A percentile compares a stretch with the other conserved stretches of the same genome.
Conservation (phyloP, 108 stramenopile species). For the Aurantiochytrium sp. region DNA sequence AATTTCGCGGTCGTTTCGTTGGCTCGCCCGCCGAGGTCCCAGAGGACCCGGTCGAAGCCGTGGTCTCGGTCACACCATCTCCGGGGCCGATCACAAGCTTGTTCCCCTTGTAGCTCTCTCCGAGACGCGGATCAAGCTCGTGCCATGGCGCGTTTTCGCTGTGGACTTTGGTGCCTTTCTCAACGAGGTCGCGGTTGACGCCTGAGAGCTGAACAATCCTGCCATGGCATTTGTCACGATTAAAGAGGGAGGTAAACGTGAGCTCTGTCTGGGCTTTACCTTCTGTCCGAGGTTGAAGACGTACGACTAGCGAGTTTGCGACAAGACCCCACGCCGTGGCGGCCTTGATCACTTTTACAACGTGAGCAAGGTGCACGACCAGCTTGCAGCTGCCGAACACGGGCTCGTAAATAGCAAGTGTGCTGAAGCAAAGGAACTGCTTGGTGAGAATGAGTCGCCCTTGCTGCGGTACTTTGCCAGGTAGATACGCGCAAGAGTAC, state of each 20-base stretch:
- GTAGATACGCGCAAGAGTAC: not conserved
- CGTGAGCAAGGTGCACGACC: not conserved
- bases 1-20: not conserved
- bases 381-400: constrained; percentile 3
- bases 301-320: not conserved
- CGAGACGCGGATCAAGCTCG: not conserved
- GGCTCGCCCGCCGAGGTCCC: too few species aligned
- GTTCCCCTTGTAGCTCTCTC: not conserved
- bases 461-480: constrained; percentile 7
- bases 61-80: not conserved
- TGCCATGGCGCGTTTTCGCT: not conserved
- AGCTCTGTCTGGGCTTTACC: not conserved
- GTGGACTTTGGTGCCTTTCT: not conserved
- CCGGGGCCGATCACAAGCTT: not conserved
- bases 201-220: not conserved
- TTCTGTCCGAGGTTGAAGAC: not conserved
- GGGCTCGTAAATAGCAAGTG: not conserved
- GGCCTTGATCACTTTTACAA: not conserved
- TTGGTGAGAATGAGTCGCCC: not conserved
- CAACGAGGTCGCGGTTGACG: not conserved
- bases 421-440: not conserved
- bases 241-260: not conserved
- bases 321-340: constrained; percentile 1
- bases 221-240: not conserved
- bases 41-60: too few species aligned